A percentile compares a stretch with the other conserved stretches of the same genome.
Evolutionary conservation across 2,329 filamentous ascomycete species (phyloP).

Genomic region (Albophoma yamanashiensis): DNA sequence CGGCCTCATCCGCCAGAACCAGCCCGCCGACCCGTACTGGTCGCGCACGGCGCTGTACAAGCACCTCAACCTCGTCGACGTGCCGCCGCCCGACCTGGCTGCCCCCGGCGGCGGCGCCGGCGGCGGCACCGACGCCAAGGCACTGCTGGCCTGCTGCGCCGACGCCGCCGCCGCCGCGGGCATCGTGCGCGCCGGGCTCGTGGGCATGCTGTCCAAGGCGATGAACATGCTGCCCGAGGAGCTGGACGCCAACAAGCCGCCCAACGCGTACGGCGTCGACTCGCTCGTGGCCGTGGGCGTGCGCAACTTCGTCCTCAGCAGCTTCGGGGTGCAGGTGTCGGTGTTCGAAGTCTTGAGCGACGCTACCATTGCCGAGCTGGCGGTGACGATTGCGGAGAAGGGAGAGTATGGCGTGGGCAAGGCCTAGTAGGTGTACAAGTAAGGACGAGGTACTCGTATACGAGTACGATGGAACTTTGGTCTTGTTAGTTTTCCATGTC

Average conservation of each 20-base stretch:
- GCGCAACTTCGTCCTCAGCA: constrained; percentile 37
- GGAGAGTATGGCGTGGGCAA: constrained; percentile 15
- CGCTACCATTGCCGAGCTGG: constrained; percentile 26
- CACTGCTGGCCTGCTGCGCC: constrained; percentile 18
- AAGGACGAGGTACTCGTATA: not conserved
- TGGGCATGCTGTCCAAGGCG: constrained; percentile 29
- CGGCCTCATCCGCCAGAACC: constrained; percentile 40
- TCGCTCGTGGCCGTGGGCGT: constrained; percentile 41
- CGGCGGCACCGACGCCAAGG: constrained; percentile 16
- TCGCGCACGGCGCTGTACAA: constrained; percentile 36
- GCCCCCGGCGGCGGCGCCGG: constrained; percentile 4
- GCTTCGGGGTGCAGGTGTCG: constrained; percentile 31
- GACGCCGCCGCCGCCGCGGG: constrained; percentile 16
- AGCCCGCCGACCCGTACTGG: constrained; percentile 44
- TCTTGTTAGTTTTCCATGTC: not conserved
- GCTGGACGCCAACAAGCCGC: constrained; percentile 28
- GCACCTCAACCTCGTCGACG: constrained; percentile 36
- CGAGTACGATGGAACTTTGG: not conserved
- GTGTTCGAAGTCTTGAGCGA: constrained; percentile 38
- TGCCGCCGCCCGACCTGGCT: constrained; percentile 20
- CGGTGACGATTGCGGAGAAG: constrained; percentile 21
- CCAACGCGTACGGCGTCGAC: constrained; percentile 39
- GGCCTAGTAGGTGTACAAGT: not conserved
- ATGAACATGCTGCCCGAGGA: constrained; percentile 34
- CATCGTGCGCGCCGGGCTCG: constrained; percentile 25